A percentile compares a stretch with the other conserved stretches of the same genome.
Conservation (phyloP, 768 basidiomycete species). For the Dioszegia hungarica region DNA sequence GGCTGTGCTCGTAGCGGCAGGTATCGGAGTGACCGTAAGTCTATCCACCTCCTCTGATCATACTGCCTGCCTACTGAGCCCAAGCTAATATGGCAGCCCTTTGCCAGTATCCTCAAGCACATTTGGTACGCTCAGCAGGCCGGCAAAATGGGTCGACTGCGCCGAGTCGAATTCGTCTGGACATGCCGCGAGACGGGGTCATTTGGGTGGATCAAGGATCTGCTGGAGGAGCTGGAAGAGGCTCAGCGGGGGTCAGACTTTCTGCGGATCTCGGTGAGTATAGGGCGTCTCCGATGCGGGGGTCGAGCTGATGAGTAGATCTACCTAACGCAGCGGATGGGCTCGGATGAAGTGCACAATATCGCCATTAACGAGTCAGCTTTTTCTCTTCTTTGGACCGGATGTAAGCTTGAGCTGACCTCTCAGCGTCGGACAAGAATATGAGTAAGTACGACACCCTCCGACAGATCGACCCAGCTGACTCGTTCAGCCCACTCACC, state of each 20-base stretch:
- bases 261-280: slow-evolving; percentile 54
- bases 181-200: slow-evolving; percentile 51
- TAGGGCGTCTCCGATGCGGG: too few relatives aligned
- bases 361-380: slow-evolving; percentile 41
- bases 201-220: slow-evolving; percentile 94
- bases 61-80: not conserved
- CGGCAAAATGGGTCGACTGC: slow-evolving; percentile 70
- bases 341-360: slow-evolving; percentile 33
- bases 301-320: slow-evolving; percentile 18
- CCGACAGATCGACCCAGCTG: too few relatives aligned
- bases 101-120: slow-evolving; percentile 89
- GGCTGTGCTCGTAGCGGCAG: slow-evolving; percentile 85
- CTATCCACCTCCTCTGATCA: not conserved
- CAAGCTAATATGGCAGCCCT: slow-evolving; percentile 53
- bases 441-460: slow-evolving; percentile 42
- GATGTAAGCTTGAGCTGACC: not conserved
- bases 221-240: slow-evolving; percentile 80
- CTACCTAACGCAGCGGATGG: slow-evolving; percentile 40
- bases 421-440: slow-evolving; percentile 35
- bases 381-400: not conserved
- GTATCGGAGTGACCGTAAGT: slow-evolving; percentile 77
- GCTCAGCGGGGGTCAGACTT: slow-evolving; percentile 79
- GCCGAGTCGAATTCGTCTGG: slow-evolving; percentile 93
- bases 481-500: slow-evolving; percentile 61
- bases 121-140: slow-evolving; percentile 89